Evolutionary conservation across 1,139 yeast genomes (phyloP), one percentile per base, ranked within the genome.

Genomic region (Saccharomyces pastorianus): DNA sequence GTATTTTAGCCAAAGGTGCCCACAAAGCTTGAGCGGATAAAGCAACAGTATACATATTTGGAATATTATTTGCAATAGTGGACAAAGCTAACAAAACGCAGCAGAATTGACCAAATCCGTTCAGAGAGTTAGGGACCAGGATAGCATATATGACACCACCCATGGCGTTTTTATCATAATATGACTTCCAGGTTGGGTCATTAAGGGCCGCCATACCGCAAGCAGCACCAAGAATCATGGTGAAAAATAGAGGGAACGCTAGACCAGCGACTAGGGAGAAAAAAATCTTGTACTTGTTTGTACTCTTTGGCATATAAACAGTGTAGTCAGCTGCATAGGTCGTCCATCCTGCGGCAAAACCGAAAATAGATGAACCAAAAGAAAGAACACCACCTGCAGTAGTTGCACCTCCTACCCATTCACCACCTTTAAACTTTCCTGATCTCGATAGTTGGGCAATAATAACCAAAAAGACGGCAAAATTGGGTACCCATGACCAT

Each of bases 271-370:
- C 68, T 55, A 90, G 81, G 61, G 82, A 77, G 53, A 78, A 68
- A 74, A 88, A 88, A 58, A 88, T 77, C 68, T 76, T 82, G 64
- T 62, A 58, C 46, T 81, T 73, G 69, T 78, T 80, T 58, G 84
- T 81, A 66, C 80, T 76, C 65, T 81, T 75, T 58, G 80, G 79
- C 79, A 87, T 90, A 75, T 88, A 90, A 52, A 85, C 90, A 53
- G 96, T 88, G 73, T 89, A 90, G 73, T 90, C 97, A 48, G 96
- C 82, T 50, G 96, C 95, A 66, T 85, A 88, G 25, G 96, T 85
- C 55, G 95, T 82, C 96, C 96, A 90, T 59, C 97, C 96, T 56
- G 96, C 82, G 51, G 96, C 95, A 66, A 86, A 90, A 59, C 97
- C 97, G 65, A 79, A 90, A 59, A 88, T 72, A 52, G 95, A 75